Percentiles rank a stretch among this genome's conserved stretches.
These are phyloP conservation scores for Peribolospora baueri DNA, from an alignment of 768 basidiomycete species.

Conservation along the genomic window DNA sequence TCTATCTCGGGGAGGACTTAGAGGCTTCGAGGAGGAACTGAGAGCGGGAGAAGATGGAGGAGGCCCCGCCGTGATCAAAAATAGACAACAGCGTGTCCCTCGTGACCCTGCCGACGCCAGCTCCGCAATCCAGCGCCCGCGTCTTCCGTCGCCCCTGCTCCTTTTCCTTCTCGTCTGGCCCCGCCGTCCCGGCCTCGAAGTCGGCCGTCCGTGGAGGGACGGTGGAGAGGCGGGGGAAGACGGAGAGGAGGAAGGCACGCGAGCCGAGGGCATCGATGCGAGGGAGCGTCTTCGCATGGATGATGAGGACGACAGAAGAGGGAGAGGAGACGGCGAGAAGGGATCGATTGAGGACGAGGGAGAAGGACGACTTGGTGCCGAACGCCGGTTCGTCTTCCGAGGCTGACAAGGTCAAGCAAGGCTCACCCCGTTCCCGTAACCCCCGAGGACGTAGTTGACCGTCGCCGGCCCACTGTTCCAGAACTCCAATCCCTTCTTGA, in stretches of 20 bases:
- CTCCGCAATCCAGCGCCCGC: slow-evolving; percentile 71
- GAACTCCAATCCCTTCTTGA: slow-evolving; percentile 57
- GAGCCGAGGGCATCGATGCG: slow-evolving; percentile 75
- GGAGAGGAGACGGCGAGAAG: not conserved
- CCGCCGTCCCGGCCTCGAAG: not conserved
- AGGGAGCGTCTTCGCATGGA: slow-evolving; percentile 41
- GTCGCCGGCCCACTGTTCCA: slow-evolving; percentile 63
- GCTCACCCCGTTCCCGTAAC: not conserved
- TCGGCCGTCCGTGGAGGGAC: slow-evolving; percentile 36
- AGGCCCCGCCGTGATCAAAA: slow-evolving; percentile 55
- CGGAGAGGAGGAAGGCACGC: slow-evolving; percentile 56
- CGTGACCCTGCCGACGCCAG: slow-evolving; percentile 83
- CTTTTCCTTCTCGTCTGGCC: slow-evolving; percentile 2
- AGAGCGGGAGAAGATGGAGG: slow-evolving; percentile 46
- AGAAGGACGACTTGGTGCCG: not conserved
- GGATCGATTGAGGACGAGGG: not conserved
- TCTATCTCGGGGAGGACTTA: too few species aligned
- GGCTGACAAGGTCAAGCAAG: too few species aligned
- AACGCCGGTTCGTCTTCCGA: too few species aligned
- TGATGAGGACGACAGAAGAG: not conserved
- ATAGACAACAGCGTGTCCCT: slow-evolving; percentile 69
- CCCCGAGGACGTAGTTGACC: slow-evolving; percentile 67
- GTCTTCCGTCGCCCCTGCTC: slow-evolving; percentile 23
- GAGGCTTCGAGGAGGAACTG: too few species aligned
- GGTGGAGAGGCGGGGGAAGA: slow-evolving; percentile 52